These are phyloP conservation scores for Epithemia pelagica DNA, from an alignment of 108 stramenopile genomes.

Conservation along the genomic window DNA sequence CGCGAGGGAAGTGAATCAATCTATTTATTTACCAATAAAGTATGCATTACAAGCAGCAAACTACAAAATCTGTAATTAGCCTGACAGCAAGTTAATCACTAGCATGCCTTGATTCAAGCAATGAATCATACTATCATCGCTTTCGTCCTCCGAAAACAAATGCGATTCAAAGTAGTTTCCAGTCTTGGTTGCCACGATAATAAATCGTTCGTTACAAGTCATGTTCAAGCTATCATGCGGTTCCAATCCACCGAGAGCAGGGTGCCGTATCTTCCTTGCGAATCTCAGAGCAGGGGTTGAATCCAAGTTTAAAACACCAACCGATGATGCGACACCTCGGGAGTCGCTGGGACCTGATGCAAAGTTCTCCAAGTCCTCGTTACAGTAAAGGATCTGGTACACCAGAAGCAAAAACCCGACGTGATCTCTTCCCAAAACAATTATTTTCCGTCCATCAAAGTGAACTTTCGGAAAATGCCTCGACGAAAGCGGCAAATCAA, in stretches of 20 bases:
- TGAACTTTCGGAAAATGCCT: slow-evolving; percentile 38
- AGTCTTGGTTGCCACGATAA: slow-evolving; percentile 59
- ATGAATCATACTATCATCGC: slow-evolving; percentile 2
- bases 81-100: slow-evolving; percentile 35
- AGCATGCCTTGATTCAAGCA: slow-evolving; percentile 44
- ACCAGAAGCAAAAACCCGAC: slow-evolving; percentile 54
- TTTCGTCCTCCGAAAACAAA: not conserved
- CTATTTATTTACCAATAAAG: no score
- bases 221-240: slow-evolving; percentile 44
- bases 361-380: slow-evolving; percentile 8
- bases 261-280: slow-evolving; percentile 58
- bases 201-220: slow-evolving; percentile 58
- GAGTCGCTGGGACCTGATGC: not conserved
- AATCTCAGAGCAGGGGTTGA: slow-evolving; percentile 13
- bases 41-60: no score
- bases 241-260: slow-evolving; percentile 48
- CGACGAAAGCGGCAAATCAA: slow-evolving; percentile 47
- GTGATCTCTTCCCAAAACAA: slow-evolving; percentile 68
- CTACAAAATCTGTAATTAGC: no score
- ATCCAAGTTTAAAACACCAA: slow-evolving; percentile 24
- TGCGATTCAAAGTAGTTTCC: slow-evolving; percentile 39
- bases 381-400: slow-evolving; percentile 23
- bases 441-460: slow-evolving; percentile 51
- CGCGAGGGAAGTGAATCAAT: no score
- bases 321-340: slow-evolving; percentile 9